Evolutionary conservation across 176 grass and related monocot species (phyloP).

Genomic region (Saccharum officinarum): DNA sequence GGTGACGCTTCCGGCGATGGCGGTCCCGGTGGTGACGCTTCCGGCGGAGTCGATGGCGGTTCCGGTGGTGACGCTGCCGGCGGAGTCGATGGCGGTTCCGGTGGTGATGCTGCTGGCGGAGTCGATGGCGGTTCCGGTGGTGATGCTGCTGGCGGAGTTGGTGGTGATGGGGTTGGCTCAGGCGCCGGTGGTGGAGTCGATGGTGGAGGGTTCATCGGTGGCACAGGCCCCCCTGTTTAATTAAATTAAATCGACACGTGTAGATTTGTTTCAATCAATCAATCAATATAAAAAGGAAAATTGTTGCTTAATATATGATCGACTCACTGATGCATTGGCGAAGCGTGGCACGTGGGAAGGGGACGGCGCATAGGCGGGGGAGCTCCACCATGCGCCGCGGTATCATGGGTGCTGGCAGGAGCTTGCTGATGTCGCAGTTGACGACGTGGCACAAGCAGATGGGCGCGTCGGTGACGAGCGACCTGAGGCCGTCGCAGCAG

Average conservation of each 20-base stretch:
- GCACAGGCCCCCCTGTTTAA: not conserved
- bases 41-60: not conserved
- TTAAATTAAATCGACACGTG: not conserved
- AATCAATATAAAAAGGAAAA: not conserved
- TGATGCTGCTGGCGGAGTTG: no score
- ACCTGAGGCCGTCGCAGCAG: not conserved
- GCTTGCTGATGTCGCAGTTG: not conserved
- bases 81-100: not conserved
- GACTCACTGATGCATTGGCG: not conserved
- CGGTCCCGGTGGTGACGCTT: not conserved
- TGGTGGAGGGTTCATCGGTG: not conserved
- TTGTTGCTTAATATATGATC: not conserved
- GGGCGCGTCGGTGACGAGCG: not conserved
- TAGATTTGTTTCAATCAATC: not conserved
- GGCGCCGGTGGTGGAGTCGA: not conserved
- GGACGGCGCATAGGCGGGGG: not conserved
- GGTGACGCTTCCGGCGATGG: no score
- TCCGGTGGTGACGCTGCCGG: not conserved
- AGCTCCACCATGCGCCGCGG: not conserved
- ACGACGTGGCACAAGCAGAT: conserved; percentile 2
- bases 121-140: not conserved
- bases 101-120: not conserved
- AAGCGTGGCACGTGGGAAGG: not conserved
- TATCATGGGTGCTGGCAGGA: not conserved
- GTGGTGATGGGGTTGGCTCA: no score